A percentile compares a stretch with the other conserved stretches of the same genome.
phyloP scores from a whole-genome alignment of 768 basidiomycete species.

The Gymnopilus junonius region DNA sequence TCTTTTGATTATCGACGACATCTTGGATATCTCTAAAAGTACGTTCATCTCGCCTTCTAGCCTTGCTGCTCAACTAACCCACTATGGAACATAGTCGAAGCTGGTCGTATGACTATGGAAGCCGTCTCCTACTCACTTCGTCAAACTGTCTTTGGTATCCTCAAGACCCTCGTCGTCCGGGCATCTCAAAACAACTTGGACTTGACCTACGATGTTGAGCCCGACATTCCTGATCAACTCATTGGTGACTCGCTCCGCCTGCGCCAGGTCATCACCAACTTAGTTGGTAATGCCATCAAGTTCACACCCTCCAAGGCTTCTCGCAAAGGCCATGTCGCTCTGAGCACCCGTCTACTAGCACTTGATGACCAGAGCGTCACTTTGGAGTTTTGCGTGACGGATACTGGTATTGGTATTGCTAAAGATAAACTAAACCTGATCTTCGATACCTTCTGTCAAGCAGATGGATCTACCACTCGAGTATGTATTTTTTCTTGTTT shows the following conservation, averaged over 20 bases:
- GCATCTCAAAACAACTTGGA: slow-evolving; percentile 97
- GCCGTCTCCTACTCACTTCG: slow-evolving; percentile 97
- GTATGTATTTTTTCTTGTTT: slow-evolving; percentile 47
- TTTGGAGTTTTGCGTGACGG: slow-evolving; percentile 95
- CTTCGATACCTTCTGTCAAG: slow-evolving; percentile 99
- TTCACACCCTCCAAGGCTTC: slow-evolving; percentile 86
- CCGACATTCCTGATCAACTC: slow-evolving; percentile 94
- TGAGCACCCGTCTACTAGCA: slow-evolving; percentile 81
- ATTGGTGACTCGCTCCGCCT: slow-evolving; percentile 96
- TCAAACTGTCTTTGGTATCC: slow-evolving; percentile 95
- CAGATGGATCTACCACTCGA: slow-evolving; percentile 96
- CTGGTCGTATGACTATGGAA: slow-evolving; percentile 99
- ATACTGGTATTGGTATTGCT: slow-evolving; percentile 98
- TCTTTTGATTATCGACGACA: slow-evolving; percentile 97
- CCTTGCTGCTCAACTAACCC: slow-evolving; percentile 13
- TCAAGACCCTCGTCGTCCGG: slow-evolving; percentile 97
- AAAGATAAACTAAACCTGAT: slow-evolving; percentile 98
- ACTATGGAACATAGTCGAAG: slow-evolving; percentile 71
- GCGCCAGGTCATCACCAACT: slow-evolving; percentile 93
- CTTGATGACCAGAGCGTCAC: slow-evolving; percentile 85
- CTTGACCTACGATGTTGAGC: slow-evolving; percentile 94
- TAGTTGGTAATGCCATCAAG: slow-evolving; percentile 96
- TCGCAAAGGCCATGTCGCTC: slow-evolving; percentile 86
- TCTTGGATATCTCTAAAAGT: slow-evolving; percentile 99
- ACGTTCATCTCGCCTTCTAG: slow-evolving; percentile 34